A percentile compares a stretch with the other conserved stretches of the same genome.
Evolutionary conservation across 441 rosid genomes (phyloP).

Genomic region (Melastoma candidum): DNA sequence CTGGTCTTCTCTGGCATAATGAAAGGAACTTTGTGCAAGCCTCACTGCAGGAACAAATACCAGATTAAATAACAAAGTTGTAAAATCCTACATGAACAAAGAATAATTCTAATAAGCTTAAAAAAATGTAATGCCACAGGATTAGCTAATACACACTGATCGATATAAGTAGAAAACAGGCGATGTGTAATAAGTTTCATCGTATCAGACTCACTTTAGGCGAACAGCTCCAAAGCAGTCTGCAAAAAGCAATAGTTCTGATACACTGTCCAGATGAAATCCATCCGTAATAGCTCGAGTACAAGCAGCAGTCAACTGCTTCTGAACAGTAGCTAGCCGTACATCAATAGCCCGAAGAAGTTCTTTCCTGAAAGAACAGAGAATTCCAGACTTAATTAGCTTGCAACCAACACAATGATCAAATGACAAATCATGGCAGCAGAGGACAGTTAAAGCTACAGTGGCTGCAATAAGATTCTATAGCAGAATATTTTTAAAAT

Average conservation of each 20-base stretch:
- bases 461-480: too few species aligned
- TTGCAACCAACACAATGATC: too few species aligned
- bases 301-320: constrained; percentile 66
- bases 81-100: not conserved
- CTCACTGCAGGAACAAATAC: constrained; percentile 43
- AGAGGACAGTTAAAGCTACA: too few species aligned
- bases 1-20: constrained; percentile 79
- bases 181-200: too few species aligned
- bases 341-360: constrained; percentile 96
- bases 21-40: constrained; percentile 70
- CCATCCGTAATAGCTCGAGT: constrained; percentile 83
- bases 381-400: not conserved
- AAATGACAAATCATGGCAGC: too few species aligned
- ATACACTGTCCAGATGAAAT: constrained; percentile 55
- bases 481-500: not conserved
- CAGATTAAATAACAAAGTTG: constrained; percentile 9
- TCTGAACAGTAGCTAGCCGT: constrained; percentile 70
- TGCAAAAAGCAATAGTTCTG: constrained; percentile 69
- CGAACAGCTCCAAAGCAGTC: constrained; percentile 81
- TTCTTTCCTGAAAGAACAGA: constrained; percentile 52
- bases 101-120: too few species aligned
- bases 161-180: too few species aligned
- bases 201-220: constrained; percentile 47
- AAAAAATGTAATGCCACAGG: too few species aligned
- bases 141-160: too few species aligned